Base-by-base conservation (phyloP, 352 stramenopile species). In the Hyaloperonospora brassicae region DNA sequence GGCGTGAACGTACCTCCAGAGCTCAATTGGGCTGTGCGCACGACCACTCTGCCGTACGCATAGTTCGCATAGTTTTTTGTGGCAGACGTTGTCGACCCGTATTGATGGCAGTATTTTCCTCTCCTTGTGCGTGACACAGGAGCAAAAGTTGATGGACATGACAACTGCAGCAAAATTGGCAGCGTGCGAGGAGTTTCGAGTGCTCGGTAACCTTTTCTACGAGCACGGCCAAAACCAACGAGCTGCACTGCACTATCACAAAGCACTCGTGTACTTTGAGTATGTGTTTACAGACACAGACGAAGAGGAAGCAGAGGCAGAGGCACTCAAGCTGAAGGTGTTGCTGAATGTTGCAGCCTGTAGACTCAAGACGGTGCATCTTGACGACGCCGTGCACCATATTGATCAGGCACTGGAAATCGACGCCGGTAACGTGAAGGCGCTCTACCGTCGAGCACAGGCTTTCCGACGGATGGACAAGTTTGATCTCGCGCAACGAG, bases 131-230 rank as follows among this genome's bases (percentile, higher is more conserved):
- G 39, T 27, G 0, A 31, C 56, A 14, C 14, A 72, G 64, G 83
- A 93, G 66, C 80, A 91, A 73, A 84, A 79, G 57, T 66, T 93
- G 45, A 93, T 93, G 83, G 83, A 93, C 53, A 91, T 91, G 83
- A 76, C 64, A 9, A 88, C 80, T 2, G 23, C 50, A 11, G 67
- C 64, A 11, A 93, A 93, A 47, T 46, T 89, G n/a, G 13, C 41
- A 9, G 47, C 66, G 39, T 91, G 83, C 55, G 79, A 89, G 47
- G 65, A 84, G 42, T 88, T 89, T 48, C 72, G 79, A 7, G 55
- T 66, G 4, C 56, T 93, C 5, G 83, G 83, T 2, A 90, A 89
- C 48, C 54, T 64, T 23, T 90, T 93, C 60, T 91, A 87, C 55
- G 59, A 63, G 36, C 80, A 93, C 40, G 83, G 80, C 2, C 80